Evolutionary conservation across 768 basidiomycete genomes (phyloP).

Genomic region (Daedaleopsis sinensis): DNA sequence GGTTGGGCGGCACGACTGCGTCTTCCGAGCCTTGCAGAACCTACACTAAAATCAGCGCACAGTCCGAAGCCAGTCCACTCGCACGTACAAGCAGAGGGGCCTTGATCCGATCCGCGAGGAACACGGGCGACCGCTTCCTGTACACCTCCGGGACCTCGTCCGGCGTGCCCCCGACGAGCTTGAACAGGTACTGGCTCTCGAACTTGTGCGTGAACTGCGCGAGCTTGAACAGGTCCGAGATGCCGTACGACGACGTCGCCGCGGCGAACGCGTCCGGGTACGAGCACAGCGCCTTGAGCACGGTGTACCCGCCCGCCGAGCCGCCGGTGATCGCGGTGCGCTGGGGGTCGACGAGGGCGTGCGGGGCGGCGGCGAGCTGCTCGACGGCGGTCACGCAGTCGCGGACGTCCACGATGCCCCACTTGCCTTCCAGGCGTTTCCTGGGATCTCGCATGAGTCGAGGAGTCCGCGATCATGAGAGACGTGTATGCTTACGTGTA

Average conservation of each 20-base stretch:
- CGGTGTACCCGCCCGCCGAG: conserved; percentile 76
- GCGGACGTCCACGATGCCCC: conserved; percentile 75
- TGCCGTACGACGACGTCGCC: conserved; percentile 66
- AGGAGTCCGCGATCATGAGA: neutral
- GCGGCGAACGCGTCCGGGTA: conserved; percentile 58
- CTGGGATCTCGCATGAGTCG: conserved; percentile 18
- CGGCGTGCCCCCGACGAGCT: conserved; percentile 63
- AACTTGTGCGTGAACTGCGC: conserved; percentile 74
- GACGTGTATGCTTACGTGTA: conserved; percentile 49
- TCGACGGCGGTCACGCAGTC: conserved; percentile 65
- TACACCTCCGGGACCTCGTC: conserved; percentile 60
- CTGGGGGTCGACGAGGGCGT: conserved; percentile 61
- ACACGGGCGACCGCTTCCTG: conserved; percentile 61
- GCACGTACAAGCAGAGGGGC: conserved; percentile 63
- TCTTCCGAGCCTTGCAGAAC: conserved; percentile 71
- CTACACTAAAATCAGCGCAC: conserved; percentile 34
- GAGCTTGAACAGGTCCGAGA: conserved; percentile 63
- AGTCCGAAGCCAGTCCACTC: neutral
- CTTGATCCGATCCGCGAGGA: conserved; percentile 62
- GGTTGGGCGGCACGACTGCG: conserved; percentile 66
- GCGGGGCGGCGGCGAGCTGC: conserved; percentile 45
- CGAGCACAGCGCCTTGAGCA: conserved; percentile 49
- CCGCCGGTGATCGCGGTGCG: conserved; percentile 72
- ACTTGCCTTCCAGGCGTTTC: conserved; percentile 59
- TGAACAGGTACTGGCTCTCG: conserved; percentile 58